Evolutionary conservation across 345 rosid species (phyloP), one percentile per base, ranked within the genome.

Genomic region (Acer negundo): DNA sequence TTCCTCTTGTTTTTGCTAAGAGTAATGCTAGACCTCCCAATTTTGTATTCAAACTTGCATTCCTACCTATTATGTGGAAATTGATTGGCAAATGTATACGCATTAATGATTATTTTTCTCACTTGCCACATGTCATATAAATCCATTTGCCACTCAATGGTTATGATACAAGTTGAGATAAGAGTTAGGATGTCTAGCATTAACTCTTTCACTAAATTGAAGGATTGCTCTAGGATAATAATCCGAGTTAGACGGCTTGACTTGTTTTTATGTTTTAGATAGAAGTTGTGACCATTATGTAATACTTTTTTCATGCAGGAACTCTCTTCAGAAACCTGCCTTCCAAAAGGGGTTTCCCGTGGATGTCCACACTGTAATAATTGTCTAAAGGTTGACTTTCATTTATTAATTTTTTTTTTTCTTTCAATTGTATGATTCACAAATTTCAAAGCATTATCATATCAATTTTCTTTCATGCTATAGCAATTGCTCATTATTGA

Each of bases 361-460:
- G 83, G 81, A 79, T 81, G 83, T 51, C 53, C 81, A 13, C 81
- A 74, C 70, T 77, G 79, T 53, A 70, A 75, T 53, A 63, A 77
- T 72, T 81, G 82, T 62, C 67, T 79, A 28, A 74, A 84, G 87
- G 87, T 84, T 40, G 46, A 55, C 28, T 49, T 42, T 64, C 70
- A 59, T 62, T 73, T 67, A 23, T 58, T 61, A 47, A 12, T 24
- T 28, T 51, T 44, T 66, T 46, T 42, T 61, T 44, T 66, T 46
- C 22, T 22, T 12, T 75, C 35, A 55, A 13, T 65, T 66, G 47
- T 24, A 53, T 22, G 38, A 53, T 53, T 20, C 9, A 2, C 53
- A 59, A 31, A 24, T 51, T 53, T 49, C 28, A 67, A 67, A 31
- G 17, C 22, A 7, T 66, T 65, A 1, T 69, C 56, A 26, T 70